Percentiles rank a stretch among this genome's conserved stretches.
Conservation (phyloP, 176 grass and related monocot species). For the Juncus inflexus region DNA sequence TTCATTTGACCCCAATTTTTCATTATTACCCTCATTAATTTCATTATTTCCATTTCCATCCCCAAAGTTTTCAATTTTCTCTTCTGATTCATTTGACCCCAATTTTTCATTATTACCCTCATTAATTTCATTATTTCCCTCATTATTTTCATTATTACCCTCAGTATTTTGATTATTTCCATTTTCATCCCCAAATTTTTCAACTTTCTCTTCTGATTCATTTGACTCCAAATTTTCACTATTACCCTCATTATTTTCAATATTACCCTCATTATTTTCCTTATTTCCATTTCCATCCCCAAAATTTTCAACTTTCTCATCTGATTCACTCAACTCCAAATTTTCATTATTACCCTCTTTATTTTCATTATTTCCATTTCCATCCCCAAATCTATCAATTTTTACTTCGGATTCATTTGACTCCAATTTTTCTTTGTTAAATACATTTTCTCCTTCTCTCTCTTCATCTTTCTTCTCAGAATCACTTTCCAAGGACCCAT, state of each 20-base stretch:
- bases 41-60: not conserved
- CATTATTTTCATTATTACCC: slow-evolving; percentile 8
- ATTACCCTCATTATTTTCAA: not conserved
- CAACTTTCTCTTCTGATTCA: too few species aligned
- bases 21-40: not conserved
- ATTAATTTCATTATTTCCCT: not conserved
- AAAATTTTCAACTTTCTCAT: not conserved
- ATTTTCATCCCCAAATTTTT: not conserved
- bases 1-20: not conserved
- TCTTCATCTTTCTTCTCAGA: slow-evolving; percentile 16
- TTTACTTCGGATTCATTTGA: too few species aligned
- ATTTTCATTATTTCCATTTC: not conserved
- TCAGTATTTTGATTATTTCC: not conserved
- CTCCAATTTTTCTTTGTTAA: not conserved
- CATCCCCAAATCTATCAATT: too few species aligned
- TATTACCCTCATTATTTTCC: not conserved
- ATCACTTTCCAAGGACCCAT: not conserved
- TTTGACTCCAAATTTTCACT: not conserved
- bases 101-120: not conserved
- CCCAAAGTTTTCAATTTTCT: too few species aligned
- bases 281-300: not conserved
- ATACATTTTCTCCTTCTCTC: not conserved
- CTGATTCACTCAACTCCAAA: not conserved
- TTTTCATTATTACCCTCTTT: not conserved
- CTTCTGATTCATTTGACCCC: too few species aligned